These are phyloP conservation scores for Pseudogymnoascus verrucosus DNA, from an alignment of 2,329 filamentous ascomycete genomes.

Conservation along the genomic window DNA sequence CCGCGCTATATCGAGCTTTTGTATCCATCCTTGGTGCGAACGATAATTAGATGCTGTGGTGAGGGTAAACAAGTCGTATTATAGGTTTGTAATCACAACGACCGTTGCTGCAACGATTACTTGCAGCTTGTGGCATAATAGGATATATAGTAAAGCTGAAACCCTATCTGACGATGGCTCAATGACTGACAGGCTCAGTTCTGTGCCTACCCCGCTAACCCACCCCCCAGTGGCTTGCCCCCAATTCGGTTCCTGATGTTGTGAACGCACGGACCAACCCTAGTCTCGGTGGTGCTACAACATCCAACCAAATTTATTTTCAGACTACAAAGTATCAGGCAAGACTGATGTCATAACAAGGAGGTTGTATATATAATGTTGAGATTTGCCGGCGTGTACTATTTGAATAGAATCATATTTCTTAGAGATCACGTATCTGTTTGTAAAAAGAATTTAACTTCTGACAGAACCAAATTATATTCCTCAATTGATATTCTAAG, in stretches of 20 bases:
- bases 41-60: neutral
- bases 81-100: neutral
- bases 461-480: neutral
- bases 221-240: too few relatives aligned
- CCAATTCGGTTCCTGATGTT: too few relatives aligned
- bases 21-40: neutral
- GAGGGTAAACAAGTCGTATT: neutral
- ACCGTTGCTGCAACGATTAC: neutral
- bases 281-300: neutral
- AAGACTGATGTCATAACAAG: neutral
- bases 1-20: neutral
- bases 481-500: neutral
- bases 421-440: neutral
- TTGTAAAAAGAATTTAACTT: neutral
- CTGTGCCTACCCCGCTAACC: neutral
- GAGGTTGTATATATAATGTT: neutral
- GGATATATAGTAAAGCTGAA: neutral
- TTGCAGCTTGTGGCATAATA: neutral
- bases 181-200: neutral
- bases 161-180: too few relatives aligned
- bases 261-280: neutral
- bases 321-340: neutral
- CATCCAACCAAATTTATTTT: neutral
- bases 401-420: neutral
- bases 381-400: neutral